phyloP scores from a whole-genome alignment of 192 early-diverging fungal species.

The Linnemannia zychae region DNA sequence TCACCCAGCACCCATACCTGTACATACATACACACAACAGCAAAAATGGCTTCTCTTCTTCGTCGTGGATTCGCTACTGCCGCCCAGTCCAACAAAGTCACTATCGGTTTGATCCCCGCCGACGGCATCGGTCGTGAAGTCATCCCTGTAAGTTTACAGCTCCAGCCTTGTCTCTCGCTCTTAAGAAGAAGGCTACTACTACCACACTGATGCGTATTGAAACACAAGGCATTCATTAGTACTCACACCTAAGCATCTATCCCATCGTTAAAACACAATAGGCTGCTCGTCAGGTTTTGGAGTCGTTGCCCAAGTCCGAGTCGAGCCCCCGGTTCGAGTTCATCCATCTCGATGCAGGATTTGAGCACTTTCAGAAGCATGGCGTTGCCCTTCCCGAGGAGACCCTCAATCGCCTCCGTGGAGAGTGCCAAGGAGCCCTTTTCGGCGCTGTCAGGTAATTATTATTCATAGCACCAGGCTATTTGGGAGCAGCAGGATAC shows the following conservation, averaged over 20 bases:
- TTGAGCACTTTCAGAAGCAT: conserved; percentile 95
- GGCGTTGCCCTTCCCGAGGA: conserved; percentile 91
- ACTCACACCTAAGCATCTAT: not conserved
- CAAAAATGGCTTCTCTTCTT: conserved; percentile 48
- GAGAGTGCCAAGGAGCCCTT: conserved; percentile 92
- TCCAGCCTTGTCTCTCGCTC: not conserved
- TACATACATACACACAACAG: not conserved
- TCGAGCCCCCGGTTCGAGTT: conserved; percentile 80
- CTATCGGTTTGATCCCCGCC: conserved; percentile 94
- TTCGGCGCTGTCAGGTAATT: conserved; percentile 94
- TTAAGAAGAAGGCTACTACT: too few species aligned
- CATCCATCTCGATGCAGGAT: conserved; percentile 92
- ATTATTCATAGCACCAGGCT: conserved; percentile 9
- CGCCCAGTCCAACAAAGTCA: conserved; percentile 68
- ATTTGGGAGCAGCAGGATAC: not conserved
- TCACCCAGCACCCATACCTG: not conserved
- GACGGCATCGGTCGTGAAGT: conserved; percentile 98
- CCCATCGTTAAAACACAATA: conserved; percentile 34
- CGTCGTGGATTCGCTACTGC: conserved; percentile 56
- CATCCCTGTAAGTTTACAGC: conserved; percentile 76
- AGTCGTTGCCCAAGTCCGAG: conserved; percentile 69
- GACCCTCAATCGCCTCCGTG: conserved; percentile 85
- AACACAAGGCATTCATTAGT: not conserved
- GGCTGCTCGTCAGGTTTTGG: conserved; percentile 92
- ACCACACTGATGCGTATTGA: not conserved